Evolutionary conservation across 163 green algal genomes (phyloP).

Genomic region (Prototheca wickerhamii): DNA sequence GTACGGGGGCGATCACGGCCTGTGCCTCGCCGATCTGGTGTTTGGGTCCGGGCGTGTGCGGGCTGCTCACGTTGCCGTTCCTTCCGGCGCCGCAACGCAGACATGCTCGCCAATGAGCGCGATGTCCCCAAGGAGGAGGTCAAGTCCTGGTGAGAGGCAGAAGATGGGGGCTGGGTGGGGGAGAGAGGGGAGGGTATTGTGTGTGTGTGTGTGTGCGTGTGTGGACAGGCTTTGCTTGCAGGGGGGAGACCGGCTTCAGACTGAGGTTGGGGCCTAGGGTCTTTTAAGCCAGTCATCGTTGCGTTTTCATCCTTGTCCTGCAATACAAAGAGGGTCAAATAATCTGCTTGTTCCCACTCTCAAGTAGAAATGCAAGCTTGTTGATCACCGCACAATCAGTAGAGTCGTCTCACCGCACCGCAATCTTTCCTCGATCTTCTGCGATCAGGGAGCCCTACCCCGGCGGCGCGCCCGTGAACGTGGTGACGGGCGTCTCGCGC

Average conservation of each 20-base stretch:
- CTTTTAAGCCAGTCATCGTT: too few species aligned
- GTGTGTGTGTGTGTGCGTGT: too few species aligned
- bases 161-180: not conserved
- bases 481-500: constrained; percentile 60
- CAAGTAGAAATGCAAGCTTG: too few species aligned
- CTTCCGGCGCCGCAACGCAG: constrained; percentile 28
- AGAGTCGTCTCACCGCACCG: not conserved
- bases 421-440: not conserved
- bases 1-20: not conserved
- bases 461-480: constrained; percentile 72
- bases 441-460: constrained; percentile 64
- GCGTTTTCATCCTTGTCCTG: too few species aligned
- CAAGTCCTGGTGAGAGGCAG: constrained; percentile 44
- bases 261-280: too few species aligned
- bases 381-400: not conserved
- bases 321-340: too few species aligned
- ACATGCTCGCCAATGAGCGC: constrained; percentile 74
- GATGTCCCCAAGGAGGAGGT: constrained; percentile 66
- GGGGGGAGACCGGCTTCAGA: too few species aligned
- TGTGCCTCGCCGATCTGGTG: not conserved
- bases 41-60: not conserved
- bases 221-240: too few species aligned
- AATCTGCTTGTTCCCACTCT: too few species aligned
- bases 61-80: not conserved
- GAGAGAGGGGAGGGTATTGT: not conserved